These are phyloP conservation scores for Aspergillus sp. DNA, from an alignment of 2,329 filamentous ascomycete species.

Conservation along the genomic window DNA sequence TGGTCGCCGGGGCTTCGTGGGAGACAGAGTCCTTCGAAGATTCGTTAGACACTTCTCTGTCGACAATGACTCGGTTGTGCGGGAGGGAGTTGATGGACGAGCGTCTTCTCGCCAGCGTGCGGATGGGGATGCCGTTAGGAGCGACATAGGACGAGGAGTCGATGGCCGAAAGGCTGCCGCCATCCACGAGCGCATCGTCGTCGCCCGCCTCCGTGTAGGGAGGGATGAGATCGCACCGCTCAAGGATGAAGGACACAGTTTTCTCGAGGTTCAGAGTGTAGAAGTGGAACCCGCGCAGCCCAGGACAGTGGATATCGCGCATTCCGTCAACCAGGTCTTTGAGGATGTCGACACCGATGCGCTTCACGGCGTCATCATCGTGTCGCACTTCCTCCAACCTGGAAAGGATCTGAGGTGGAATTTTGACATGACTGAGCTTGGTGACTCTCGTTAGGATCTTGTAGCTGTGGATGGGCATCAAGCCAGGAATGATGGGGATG, in stretches of 20 bases:
- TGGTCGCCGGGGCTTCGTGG: conserved; percentile 70
- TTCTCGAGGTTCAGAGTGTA: conserved; percentile 97
- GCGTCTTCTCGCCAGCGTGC: conserved; percentile 51
- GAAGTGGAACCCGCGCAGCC: conserved; percentile 85
- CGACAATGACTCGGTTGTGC: conserved; percentile 82
- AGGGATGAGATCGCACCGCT: conserved; percentile 80
- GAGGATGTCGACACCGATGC: conserved; percentile 60
- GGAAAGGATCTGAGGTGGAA: conserved; percentile 68
- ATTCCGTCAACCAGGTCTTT: conserved; percentile 79
- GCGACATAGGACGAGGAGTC: conserved; percentile 24
- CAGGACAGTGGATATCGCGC: conserved; percentile 59
- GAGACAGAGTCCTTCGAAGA: conserved; percentile 36
- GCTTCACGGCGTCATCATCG: conserved; percentile 49
- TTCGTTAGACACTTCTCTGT: conserved; percentile 45
- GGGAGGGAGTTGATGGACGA: conserved; percentile 82
- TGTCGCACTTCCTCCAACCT: conserved; percentile 52
- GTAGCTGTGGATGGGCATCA: conserved; percentile 98
- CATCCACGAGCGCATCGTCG: conserved; percentile 44
- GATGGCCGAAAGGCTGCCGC: conserved; percentile 22
- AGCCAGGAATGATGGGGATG: conserved; percentile 85
- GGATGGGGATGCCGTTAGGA: conserved; percentile 20
- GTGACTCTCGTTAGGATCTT: conserved; percentile 92
- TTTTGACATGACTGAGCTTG: conserved; percentile 84
- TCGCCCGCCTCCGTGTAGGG: conserved; percentile 42
- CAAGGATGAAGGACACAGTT: conserved; percentile 87